Base-by-base conservation (phyloP, 2,329 filamentous ascomycete genomes). In the Hypoxylon sp. region DNA sequence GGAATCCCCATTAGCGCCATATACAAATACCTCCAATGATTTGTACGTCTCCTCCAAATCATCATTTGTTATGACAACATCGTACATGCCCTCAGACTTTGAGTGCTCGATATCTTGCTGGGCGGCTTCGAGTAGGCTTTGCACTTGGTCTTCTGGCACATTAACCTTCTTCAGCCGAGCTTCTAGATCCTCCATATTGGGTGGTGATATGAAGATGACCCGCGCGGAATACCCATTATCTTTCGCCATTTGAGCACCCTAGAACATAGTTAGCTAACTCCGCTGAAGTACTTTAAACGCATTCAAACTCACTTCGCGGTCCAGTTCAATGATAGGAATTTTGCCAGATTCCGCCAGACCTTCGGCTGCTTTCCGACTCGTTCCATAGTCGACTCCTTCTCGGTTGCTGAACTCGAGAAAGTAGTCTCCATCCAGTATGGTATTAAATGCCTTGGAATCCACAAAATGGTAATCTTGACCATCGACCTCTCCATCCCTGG, bases 361-460 rank as follows among this genome's bases (percentile, higher is more conserved):
- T 14, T 87, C 84, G 0, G 88, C 80, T 1, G 80, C 78, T 63
- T 83, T 86, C 64, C 79, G 80, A 73, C 82, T 87, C 1, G 87
- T 89, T 21, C 87, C 88, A 65, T 87, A 88, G 67, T 84, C 79
- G 43, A 79, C 76, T 2, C 81, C 84, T 12, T 83, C 81, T 21
- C 81, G 79, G 52, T 82, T 83, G 41, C 80, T 82, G 65, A 83
- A 88, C 73, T 88, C 87, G 39, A 89, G 76, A 43, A 90, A 83
- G 47, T 85, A 82, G 65, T 90, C 87, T 11, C 85, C 83, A 63
- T 89, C 87, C 12, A 87, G 80, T 71, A 90, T 82, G 67, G 84
- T 80, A 68, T 85, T 83, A 72, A 89, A 90, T 14, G 84, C 80
- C 54, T 83, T 83, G 3, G 79, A 74, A 50, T 83, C 83, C 43